Evolutionary conservation across 1,284 basidiomycete genomes (phyloP).

Genomic region (Tetrapyrgos nigripes): DNA sequence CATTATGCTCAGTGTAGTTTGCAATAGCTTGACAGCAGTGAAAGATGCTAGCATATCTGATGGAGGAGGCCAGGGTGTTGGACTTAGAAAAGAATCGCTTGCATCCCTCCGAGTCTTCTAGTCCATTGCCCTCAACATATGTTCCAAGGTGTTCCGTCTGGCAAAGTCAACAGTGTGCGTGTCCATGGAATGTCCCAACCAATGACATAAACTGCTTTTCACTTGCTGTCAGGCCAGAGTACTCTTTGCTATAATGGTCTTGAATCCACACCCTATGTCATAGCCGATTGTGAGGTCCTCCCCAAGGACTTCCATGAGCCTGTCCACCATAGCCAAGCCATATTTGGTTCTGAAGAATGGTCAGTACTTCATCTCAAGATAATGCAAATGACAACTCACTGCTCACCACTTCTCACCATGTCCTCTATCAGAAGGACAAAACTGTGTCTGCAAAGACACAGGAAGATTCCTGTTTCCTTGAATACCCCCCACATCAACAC

Average conservation of each 20-base stretch:
- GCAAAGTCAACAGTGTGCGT: slow-evolving; percentile 25
- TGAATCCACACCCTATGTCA: slow-evolving; percentile 25
- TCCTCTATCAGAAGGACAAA: too few species aligned
- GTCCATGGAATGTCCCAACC: slow-evolving; percentile 24
- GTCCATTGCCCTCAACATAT: too few species aligned
- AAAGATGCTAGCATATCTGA: slow-evolving; percentile 13
- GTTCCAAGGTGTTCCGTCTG: slow-evolving; percentile 21
- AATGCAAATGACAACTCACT: slow-evolving; percentile 20
- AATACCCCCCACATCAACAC: slow-evolving; percentile 26
- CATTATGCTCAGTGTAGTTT: too few species aligned
- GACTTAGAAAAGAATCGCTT: too few species aligned
- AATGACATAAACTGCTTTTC: slow-evolving; percentile 3
- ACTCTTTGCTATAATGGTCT: slow-evolving; percentile 16
- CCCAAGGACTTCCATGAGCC: too few species aligned
- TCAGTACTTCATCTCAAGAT: too few species aligned
- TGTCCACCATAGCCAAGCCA: slow-evolving; percentile 31
- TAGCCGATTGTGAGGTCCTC: slow-evolving; percentile 35
- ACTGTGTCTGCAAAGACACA: slow-evolving; percentile 23
- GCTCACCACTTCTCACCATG: too few species aligned
- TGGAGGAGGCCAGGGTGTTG: slow-evolving; percentile 17
- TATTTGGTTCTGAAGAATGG: slow-evolving; percentile 47
- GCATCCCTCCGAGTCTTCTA: too few species aligned
- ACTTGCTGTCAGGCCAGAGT: slow-evolving; percentile 15
- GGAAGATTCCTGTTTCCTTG: slow-evolving; percentile 24
- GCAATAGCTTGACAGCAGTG: slow-evolving; percentile 23